phyloP scores from a whole-genome alignment of 2,329 filamentous ascomycete genomes.

The Colletotrichum musae region DNA sequence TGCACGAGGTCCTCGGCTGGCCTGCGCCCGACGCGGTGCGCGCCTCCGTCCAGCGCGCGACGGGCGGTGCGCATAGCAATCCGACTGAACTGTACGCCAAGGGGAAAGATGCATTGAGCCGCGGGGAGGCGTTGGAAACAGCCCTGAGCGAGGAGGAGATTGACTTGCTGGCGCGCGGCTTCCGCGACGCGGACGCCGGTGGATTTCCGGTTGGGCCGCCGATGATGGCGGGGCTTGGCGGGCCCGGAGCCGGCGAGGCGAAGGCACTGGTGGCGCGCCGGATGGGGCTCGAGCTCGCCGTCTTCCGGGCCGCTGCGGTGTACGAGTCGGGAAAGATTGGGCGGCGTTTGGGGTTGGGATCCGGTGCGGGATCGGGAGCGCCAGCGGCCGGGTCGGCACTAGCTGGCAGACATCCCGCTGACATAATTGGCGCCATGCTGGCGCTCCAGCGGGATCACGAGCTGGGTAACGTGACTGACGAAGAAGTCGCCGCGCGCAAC shows the following conservation, averaged over 20 bases:
- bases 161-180: slow-evolving; percentile 3
- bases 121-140: background rate
- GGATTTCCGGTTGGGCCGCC: background rate
- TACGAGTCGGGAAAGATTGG: background rate
- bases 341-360: background rate
- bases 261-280: background rate
- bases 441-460: too few relatives aligned
- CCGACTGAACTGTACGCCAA: slow-evolving; percentile 20
- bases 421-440: background rate
- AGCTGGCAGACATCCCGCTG: background rate
- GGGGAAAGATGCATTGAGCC: slow-evolving; percentile 14
- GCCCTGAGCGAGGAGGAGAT: slow-evolving; percentile 9
- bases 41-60: slow-evolving; percentile 28
- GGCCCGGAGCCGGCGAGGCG: background rate
- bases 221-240: background rate
- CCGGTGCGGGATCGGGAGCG: background rate
- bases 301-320: background rate
- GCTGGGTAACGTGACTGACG: background rate
- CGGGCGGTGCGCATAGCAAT: slow-evolving; percentile 1
- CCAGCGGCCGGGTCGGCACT: background rate
- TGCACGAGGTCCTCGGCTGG: slow-evolving; percentile 37
- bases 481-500: background rate
- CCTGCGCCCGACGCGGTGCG: slow-evolving; percentile 31
- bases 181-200: background rate
- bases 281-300: slow-evolving; percentile 1